Percentiles rank a stretch among this genome's conserved stretches.
Evolutionary conservation across 2,329 filamentous ascomycete genomes (phyloP).

Genomic region (Nemania diffusa): DNA sequence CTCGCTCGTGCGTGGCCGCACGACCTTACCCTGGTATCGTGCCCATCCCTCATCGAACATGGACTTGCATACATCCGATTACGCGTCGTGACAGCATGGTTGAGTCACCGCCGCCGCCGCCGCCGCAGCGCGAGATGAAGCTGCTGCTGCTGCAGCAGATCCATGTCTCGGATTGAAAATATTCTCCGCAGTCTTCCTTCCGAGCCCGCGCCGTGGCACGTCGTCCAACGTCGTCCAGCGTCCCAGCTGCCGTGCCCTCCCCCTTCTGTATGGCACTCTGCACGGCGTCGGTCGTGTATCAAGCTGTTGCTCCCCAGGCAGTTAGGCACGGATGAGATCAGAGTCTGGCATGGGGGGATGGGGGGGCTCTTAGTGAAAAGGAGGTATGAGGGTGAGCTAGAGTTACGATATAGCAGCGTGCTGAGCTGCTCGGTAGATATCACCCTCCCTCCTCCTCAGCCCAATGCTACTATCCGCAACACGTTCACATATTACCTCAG

Average conservation of each 20-base stretch:
- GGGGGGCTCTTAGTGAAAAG: too few species aligned
- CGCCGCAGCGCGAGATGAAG: neutral
- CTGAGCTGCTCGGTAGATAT: neutral
- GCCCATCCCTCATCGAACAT: neutral
- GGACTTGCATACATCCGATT: neutral
- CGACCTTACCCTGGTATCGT: neutral
- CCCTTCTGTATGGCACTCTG: conserved; percentile 3
- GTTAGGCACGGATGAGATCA: neutral
- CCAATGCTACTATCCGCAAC: neutral
- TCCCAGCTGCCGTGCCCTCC: conserved; percentile 1
- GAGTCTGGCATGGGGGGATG: neutral
- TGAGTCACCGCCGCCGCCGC: neutral
- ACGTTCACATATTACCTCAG: neutral
- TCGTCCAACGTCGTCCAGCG: conserved; percentile 27
- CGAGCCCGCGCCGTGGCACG: conserved; percentile 23
- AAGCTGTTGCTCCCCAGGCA: neutral
- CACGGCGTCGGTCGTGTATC: neutral
- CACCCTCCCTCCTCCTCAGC: neutral
- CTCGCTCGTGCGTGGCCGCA: neutral
- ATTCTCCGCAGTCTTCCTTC: conserved; percentile 30
- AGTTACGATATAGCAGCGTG: neutral
- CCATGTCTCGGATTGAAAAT: conserved; percentile 21
- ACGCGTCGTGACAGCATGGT: neutral
- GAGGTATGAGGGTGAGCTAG: neutral
- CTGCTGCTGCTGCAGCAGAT: neutral